Evolutionary conservation across 805 yeast genomes (phyloP).

Genomic region (Ogataea paraovalis): DNA sequence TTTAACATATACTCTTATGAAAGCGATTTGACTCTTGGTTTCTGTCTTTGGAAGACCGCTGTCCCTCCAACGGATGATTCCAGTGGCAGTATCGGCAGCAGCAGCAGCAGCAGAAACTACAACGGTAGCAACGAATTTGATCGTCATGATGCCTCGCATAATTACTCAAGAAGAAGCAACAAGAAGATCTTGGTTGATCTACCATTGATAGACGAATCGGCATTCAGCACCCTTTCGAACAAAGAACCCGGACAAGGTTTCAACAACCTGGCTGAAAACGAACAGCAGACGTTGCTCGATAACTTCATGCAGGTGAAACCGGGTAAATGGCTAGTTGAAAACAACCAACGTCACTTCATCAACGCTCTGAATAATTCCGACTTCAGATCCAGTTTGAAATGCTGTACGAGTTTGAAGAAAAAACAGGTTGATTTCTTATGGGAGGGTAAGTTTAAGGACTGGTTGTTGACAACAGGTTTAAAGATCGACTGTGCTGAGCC

Average conservation of each 20-base stretch:
- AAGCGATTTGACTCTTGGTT: slow-evolving; percentile 81
- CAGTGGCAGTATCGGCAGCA: too few relatives aligned
- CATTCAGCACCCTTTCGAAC: neutral
- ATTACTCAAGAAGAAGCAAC: neutral
- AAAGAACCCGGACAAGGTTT: slow-evolving; percentile 5
- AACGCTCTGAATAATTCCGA: slow-evolving; percentile 45
- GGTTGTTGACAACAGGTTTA: slow-evolving; percentile 72
- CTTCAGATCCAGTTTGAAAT: slow-evolving; percentile 68
- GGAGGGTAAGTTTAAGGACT: slow-evolving; percentile 85
- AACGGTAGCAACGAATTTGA: neutral
- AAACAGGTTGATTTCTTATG: slow-evolving; percentile 63
- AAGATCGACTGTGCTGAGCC: slow-evolving; percentile 42
- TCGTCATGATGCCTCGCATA: neutral
- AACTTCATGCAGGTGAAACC: slow-evolving; percentile 24
- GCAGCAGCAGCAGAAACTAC: too few relatives aligned
- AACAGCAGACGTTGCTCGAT: slow-evolving; percentile 18
- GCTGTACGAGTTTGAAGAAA: slow-evolving; percentile 65
- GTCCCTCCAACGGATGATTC: too few relatives aligned
- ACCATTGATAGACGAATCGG: slow-evolving; percentile 4
- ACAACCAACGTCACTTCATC: slow-evolving; percentile 21
- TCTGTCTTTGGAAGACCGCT: slow-evolving; percentile 67
- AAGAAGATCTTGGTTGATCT: neutral
- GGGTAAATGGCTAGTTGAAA: slow-evolving; percentile 13
- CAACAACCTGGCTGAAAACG: slow-evolving; percentile 17
- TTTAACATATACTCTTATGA: slow-evolving; percentile 89